Base-by-base conservation (phyloP, 2,329 filamentous ascomycete species). In the Graphilbum sp. region DNA sequence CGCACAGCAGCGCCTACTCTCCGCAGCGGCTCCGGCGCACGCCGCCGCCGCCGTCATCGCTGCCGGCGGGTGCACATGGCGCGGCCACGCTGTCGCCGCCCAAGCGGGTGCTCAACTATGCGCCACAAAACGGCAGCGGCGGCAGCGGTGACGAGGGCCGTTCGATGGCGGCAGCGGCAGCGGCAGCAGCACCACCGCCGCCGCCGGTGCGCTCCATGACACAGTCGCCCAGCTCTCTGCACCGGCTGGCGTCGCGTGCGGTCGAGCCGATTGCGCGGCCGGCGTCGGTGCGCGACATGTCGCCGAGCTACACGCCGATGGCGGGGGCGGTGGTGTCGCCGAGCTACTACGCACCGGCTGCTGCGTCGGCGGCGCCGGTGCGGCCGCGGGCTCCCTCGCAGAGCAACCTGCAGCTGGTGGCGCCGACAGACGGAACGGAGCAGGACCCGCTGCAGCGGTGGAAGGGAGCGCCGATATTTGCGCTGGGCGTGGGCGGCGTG, bases 391-490 rank as follows among this genome's bases (percentile, higher is more conserved):
- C 65, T 1, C 60, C 66, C 38, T 76, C 72, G 3, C 59, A 72
- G 39, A n/a, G n/a, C n/a, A 62, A 59, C 21, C 54, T 75, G 36
- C 72, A 72, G 46, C 64, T 76, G 45, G 63, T 79, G 29, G 60
- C 68, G 9, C 75, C 76, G 2, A 76, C 67, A 2, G 75, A 80
- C 53, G 75, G 75, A 2, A 69, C 71, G 17, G 72, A 80, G 49
- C 59, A 74, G 16, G 90, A 98, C 58, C 75, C 78, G 2, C 62
- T 98, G 7, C 71, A 93, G 53, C 70, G 90, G 46, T 98, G 90
- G 90, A 86, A 81, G 58, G 92, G 92, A 3, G 71, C 74, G 12
- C 90, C 92, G 0, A 69, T 94, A 12, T 79, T 96, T 50, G 72
- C 72, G 1, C 98, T 92, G 79, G 86, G 85, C 3, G 75, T 92